A percentile compares a stretch with the other conserved stretches of the same genome.
Evolutionary conservation across 2,329 filamentous ascomycete species (phyloP).

Genomic region (Phaeosphaeriaceae sp.): DNA sequence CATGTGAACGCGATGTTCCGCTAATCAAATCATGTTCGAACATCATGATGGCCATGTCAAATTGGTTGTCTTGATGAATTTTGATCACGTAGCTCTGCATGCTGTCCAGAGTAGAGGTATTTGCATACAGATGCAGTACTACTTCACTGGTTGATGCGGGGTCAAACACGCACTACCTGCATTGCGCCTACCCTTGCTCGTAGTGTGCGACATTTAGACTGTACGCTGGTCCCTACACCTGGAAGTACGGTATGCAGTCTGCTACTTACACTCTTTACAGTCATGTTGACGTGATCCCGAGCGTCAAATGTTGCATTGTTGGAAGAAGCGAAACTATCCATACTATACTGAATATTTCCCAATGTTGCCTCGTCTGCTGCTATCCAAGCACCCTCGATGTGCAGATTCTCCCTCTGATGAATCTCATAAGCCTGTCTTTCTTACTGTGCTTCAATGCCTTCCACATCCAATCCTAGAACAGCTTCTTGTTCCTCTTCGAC

Average conservation of each 20-base stretch:
- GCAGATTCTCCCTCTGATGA: background rate
- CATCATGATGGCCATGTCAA: background rate
- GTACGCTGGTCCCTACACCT: background rate
- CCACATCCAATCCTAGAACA: background rate
- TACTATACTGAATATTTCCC: background rate
- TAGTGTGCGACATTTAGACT: background rate
- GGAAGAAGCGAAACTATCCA: conserved; percentile 1
- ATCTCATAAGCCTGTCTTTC: background rate
- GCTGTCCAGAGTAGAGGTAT: background rate
- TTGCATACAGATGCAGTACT: background rate
- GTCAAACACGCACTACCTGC: background rate
- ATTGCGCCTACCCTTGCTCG: background rate
- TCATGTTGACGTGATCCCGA: background rate
- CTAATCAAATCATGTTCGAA: background rate
- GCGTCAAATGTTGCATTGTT: conserved; percentile 5
- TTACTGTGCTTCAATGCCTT: background rate
- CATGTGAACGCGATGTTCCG: conserved; percentile 11
- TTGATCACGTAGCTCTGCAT: background rate
- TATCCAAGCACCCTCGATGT: background rate
- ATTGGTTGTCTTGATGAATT: too few species aligned
- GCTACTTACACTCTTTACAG: too few species aligned
- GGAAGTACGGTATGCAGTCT: too few species aligned
- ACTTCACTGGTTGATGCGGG: background rate
- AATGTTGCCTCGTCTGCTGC: background rate
- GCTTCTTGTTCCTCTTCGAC: conserved; percentile 17